Percentiles rank a stretch among this genome's conserved stretches.
Conservation (phyloP, 306 rosid genomes). For the Cajanus cajan region DNA sequence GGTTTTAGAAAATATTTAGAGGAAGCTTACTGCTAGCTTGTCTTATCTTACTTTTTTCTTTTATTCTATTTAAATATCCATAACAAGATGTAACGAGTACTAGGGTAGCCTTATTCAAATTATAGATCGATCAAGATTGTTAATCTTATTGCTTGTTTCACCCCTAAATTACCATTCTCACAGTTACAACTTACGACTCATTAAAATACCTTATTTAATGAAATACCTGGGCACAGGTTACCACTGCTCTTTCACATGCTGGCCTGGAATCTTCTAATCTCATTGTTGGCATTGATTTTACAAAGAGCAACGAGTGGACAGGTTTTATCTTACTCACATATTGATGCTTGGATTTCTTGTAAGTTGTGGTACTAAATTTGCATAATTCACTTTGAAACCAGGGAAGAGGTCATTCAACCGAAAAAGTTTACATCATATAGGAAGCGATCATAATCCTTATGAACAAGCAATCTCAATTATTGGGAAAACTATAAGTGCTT, state of each 20-base stretch:
- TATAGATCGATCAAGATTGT: not conserved
- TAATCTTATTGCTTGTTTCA: not conserved
- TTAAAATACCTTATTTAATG: slow-evolving; percentile 21
- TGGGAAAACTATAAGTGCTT: slow-evolving; percentile 68
- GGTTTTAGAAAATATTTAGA: slow-evolving; percentile 3
- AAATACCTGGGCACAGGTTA: slow-evolving; percentile 55
- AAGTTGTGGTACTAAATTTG: slow-evolving; percentile 15
- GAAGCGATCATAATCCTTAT: slow-evolving; percentile 67
- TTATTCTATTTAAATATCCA: not conserved
- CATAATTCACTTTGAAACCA: slow-evolving; percentile 26
- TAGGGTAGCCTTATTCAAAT: not conserved
- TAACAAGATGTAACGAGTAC: not conserved
- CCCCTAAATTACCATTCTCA: not conserved
- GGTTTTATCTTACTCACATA: slow-evolving; percentile 41
- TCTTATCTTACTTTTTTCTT: not conserved
- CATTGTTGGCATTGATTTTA: slow-evolving; percentile 91
- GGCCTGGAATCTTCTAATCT: slow-evolving; percentile 93
- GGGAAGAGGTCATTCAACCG: slow-evolving; percentile 83
- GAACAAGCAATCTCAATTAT: slow-evolving; percentile 85
- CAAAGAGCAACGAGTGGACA: slow-evolving; percentile 97
- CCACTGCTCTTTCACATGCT: slow-evolving; percentile 74
- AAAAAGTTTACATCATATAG: slow-evolving; percentile 79
- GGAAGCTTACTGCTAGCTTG: not conserved
- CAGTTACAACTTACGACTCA: not conserved
- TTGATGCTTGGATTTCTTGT: slow-evolving; percentile 25